Percentiles rank a stretch among this genome's conserved stretches.
These are phyloP conservation scores for Mycosphaerella sp. DNA, from an alignment of 2,329 filamentous ascomycete species.

Conservation along the genomic window DNA sequence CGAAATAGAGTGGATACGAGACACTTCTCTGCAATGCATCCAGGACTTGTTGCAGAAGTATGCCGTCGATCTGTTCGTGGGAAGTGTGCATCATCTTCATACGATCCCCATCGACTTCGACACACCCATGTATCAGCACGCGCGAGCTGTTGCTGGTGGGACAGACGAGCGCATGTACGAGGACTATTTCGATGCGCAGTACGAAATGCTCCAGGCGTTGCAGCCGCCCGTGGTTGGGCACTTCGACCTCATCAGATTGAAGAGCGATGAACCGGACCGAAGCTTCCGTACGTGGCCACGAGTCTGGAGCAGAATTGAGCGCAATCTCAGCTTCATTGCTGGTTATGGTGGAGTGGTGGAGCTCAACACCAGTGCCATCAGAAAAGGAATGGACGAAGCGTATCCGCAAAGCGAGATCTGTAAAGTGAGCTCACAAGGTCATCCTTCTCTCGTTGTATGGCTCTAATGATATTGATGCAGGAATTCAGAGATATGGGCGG, in stretches of 20 bases:
- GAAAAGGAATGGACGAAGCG: conserved; percentile 85
- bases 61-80: conserved; percentile 80
- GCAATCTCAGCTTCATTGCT: conserved; percentile 67
- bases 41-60: conserved; percentile 53
- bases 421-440: conserved; percentile 47
- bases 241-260: conserved; percentile 82
- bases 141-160: conserved; percentile 52
- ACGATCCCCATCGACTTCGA: conserved; percentile 88
- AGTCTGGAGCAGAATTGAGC: conserved; percentile 67
- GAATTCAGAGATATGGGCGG: conserved; percentile 68
- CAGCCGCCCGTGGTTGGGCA: conserved; percentile 79
- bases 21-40: conserved; percentile 57
- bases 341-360: conserved; percentile 78
- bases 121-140: conserved; percentile 56
- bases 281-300: conserved; percentile 38
- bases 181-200: conserved; percentile 84
- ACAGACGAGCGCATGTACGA: conserved; percentile 69
- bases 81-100: conserved; percentile 85
- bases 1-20: conserved; percentile 86
- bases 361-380: conserved; percentile 77
- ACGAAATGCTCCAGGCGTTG: conserved; percentile 67
- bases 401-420: conserved; percentile 79
- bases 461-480: conserved; percentile 37
- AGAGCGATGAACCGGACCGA: conserved; percentile 62
- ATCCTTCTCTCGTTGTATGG: not conserved